Conservation (phyloP, 179 eudicot genomes). For the Patellifolia procumbens region DNA sequence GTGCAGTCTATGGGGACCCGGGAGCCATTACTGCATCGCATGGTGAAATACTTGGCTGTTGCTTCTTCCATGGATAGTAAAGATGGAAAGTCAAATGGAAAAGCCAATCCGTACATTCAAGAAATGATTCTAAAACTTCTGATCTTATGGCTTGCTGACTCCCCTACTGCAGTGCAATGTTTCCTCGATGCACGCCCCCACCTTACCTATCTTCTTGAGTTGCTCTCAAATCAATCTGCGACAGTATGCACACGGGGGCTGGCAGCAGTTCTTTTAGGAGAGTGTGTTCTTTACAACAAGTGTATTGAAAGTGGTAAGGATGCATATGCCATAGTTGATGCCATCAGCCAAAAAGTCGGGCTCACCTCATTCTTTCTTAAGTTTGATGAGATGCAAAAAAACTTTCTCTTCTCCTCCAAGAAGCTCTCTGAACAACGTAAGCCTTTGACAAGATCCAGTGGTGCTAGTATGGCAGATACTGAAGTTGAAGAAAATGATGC, state of each 20-base stretch:
- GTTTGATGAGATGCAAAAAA: conserved; percentile 90
- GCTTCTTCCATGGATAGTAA: conserved; percentile 73
- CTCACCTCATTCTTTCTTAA: conserved; percentile 73
- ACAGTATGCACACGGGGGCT: conserved; percentile 65
- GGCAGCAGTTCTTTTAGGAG: conserved; percentile 83
- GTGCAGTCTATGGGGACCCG: conserved; percentile 61
- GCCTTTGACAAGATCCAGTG: conserved; percentile 71
- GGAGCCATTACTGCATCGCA: conserved; percentile 90
- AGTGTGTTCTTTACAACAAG: conserved; percentile 73
- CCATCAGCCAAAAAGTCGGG: conserved; percentile 86
- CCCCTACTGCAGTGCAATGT: conserved; percentile 76
- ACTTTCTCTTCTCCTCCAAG: conserved; percentile 56
- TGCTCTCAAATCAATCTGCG: conserved; percentile 58
- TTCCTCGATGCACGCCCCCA: conserved; percentile 94
- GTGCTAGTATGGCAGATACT: conserved; percentile 83
- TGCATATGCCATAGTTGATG: conserved; percentile 70
- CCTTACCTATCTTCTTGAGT: conserved; percentile 74
- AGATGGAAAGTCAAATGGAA: conserved; percentile 58
- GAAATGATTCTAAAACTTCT: conserved; percentile 79
- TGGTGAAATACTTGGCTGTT: conserved; percentile 92
- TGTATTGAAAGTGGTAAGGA: conserved; percentile 61
- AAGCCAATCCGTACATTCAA: conserved; percentile 50
- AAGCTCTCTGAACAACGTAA: conserved; percentile 54
- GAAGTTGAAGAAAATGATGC: conserved; percentile 61
- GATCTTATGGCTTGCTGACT: conserved; percentile 77